phyloP scores from a whole-genome alignment of 2,329 filamentous ascomycete genomes.

The Talaromyces rugulosus region DNA sequence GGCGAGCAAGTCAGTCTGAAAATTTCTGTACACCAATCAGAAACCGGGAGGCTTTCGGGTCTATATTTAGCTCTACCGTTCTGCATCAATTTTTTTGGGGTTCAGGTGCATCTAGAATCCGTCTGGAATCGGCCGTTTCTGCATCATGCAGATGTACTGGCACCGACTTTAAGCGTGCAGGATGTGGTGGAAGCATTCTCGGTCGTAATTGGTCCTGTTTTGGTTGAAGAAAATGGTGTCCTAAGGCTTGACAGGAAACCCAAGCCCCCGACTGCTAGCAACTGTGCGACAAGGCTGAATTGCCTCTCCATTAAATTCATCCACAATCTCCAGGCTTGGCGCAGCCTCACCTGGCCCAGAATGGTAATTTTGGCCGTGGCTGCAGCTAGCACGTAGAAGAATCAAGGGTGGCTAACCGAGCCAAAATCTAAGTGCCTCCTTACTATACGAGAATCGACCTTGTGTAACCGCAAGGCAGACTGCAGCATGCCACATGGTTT shows the following conservation, averaged over 20 bases:
- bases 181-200: neutral
- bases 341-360: neutral
- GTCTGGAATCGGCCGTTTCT: neutral
- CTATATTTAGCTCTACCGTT: neutral
- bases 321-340: neutral
- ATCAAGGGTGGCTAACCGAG: neutral
- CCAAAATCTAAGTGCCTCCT: neutral
- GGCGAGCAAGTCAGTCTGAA: neutral
- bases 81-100: neutral
- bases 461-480: neutral
- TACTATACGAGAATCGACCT: neutral
- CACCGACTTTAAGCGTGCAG: neutral
- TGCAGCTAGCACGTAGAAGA: neutral
- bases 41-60: neutral
- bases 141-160: neutral
- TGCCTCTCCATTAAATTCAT: neutral
- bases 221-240: neutral
- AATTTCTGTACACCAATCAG: neutral
- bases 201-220: neutral
- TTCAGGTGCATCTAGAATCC: neutral
- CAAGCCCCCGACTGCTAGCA: neutral
- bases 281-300: neutral
- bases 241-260: neutral
- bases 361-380: neutral
- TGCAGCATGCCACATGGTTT: neutral